Base-by-base conservation (phyloP, 1,139 yeast genomes). In the Nakaseomyces glabratus region DNA sequence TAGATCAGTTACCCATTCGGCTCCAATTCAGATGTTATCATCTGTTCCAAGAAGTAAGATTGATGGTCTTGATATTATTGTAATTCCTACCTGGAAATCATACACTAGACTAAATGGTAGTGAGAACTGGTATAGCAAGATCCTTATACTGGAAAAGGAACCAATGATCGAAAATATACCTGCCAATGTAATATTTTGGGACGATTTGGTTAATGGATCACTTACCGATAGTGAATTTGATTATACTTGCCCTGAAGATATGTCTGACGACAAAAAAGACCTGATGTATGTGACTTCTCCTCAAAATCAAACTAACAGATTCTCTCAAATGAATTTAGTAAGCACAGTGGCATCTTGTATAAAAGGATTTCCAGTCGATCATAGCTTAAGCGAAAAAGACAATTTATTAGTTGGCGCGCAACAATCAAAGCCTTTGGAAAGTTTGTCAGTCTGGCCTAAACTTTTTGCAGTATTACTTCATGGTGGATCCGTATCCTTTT, bases 301-400 rank as follows among this genome's bases (percentile, higher is more conserved):
- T 6, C 37, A 33, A 26, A 44, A 39, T 15, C 40, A 43, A 11
- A 46, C 51, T 4, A 55, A 58, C 4, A 44, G 54, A 12, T 80
- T 69, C 51, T 70, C 75, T 12, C 85, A 78, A 41, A 62, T 71
- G 40, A 76, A 75, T 46, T 60, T 81, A 36, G 76, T 78, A 10
- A 72, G 84, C 42, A 65, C 78, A 1, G 60, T 78, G 11, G 79
- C 86, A 0, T 66, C 84, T 0, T 69, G 73, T 31, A 60, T 79
- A 31, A 74, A 72, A 52, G 73, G 73, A 15, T 58, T 78, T 19
- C 84, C 88, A 1, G 38, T 60, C 4, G 60, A 59, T 1, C 66
- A 69, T 33, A 61, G 60, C 15, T 54, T 77, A 43, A 46, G 46
- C 2, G 35, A 48, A 0, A 43, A 52, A 0, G 86, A 79, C 45